Conservation (phyloP, 805 yeast genomes). For the Cyberlindnera sargentensis region DNA sequence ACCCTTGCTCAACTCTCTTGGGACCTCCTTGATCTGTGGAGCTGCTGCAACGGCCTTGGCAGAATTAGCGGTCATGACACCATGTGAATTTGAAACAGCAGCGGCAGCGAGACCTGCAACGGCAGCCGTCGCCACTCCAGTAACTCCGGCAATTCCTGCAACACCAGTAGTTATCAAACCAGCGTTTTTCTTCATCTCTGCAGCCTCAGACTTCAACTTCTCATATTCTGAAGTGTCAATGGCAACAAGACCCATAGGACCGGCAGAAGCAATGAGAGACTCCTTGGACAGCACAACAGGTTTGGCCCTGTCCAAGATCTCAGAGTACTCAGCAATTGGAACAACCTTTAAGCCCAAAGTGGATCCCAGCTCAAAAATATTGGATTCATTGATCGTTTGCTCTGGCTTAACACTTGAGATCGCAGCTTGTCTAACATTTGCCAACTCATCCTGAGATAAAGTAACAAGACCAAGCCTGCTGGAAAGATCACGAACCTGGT, state of each 20-base stretch:
- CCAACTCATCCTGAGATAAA: conserved; percentile 5
- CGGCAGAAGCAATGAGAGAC: conserved; percentile 6
- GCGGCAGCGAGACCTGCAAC: background rate
- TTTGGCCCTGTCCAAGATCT: conserved; percentile 7
- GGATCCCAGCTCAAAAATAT: conserved; percentile 9
- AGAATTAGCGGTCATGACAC: conserved; percentile 18
- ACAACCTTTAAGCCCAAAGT: conserved; percentile 19
- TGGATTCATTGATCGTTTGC: conserved; percentile 7
- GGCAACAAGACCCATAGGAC: conserved; percentile 28
- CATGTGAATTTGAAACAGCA: conserved; percentile 5
- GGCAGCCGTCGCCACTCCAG: background rate
- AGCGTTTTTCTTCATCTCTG: background rate
- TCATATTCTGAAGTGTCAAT: conserved; percentile 7
- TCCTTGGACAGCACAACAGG: conserved; percentile 7
- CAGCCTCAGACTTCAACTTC: conserved; percentile 7
- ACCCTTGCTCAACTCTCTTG: background rate
- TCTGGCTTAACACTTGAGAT: conserved; percentile 3
- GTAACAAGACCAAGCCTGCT: conserved; percentile 14
- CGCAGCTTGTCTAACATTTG: conserved; percentile 4
- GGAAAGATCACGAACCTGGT: conserved; percentile 14
- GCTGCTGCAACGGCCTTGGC: conserved; percentile 25
- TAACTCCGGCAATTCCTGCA: background rate
- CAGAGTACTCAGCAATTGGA: conserved; percentile 13
- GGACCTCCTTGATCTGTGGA: background rate
- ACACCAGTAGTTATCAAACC: background rate